phyloP scores from a whole-genome alignment of 805 yeast genomes.

The Starmerella potacharoeniae region DNA sequence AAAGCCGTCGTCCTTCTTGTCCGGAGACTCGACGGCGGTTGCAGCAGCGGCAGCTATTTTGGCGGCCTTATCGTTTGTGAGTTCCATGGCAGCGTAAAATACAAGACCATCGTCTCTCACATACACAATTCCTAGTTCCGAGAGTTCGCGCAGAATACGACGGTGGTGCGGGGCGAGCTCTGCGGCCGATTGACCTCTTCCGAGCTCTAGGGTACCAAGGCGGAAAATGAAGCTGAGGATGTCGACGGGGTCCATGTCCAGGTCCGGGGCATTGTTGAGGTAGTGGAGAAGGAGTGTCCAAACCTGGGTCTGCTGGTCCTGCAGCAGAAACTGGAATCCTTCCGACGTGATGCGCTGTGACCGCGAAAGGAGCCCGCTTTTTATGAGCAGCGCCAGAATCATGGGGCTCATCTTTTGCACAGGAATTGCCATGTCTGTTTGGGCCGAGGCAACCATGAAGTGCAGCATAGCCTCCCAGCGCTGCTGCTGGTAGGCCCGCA shows the following conservation, averaged over 20 bases:
- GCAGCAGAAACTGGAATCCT: constrained; percentile 89
- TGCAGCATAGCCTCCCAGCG: constrained; percentile 95
- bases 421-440: constrained; percentile 4
- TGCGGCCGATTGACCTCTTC: constrained; percentile 66
- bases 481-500: constrained; percentile 68
- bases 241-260: constrained; percentile 92
- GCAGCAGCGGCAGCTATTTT: constrained; percentile 37
- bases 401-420: constrained; percentile 31
- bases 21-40: constrained; percentile 54
- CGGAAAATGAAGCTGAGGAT: constrained; percentile 87
- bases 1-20: constrained; percentile 75
- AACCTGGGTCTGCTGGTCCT: constrained; percentile 85
- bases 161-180: constrained; percentile 69
- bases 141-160: constrained; percentile 75
- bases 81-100: constrained; percentile 20
- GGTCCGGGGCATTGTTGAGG: constrained; percentile 66
- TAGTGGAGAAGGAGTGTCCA: constrained; percentile 89
- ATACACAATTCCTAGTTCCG: constrained; percentile 85
- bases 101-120: constrained; percentile 29
- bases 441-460: constrained; percentile 84
- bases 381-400: constrained; percentile 62
- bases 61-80: constrained; percentile 6
- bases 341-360: constrained; percentile 56
- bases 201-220: constrained; percentile 84
- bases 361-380: constrained; percentile 78